Percentiles rank a stretch among this genome's conserved stretches.
Conservation (phyloP, 1,284 basidiomycete genomes). For the Erythrobasidium hasegawianum region DNA sequence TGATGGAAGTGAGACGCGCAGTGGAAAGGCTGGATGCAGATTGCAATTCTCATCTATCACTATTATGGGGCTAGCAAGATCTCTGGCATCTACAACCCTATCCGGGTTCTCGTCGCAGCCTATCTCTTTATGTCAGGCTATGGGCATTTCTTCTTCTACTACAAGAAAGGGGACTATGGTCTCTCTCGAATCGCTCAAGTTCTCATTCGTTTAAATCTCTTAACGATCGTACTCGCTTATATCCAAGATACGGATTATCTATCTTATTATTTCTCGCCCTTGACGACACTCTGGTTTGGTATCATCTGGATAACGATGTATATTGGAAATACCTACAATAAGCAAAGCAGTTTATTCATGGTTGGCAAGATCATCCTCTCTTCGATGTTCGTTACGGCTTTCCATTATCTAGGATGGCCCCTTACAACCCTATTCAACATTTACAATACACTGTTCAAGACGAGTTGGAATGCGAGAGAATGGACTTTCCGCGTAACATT, state of each 20-base stretch:
- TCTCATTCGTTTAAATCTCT: constrained; percentile 73
- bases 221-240: constrained; percentile 75
- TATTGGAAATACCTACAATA: constrained; percentile 69
- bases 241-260: constrained; percentile 86
- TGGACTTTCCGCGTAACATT: constrained; percentile 82
- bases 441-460: constrained; percentile 63
- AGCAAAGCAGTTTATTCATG: constrained; percentile 60
- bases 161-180: constrained; percentile 79
- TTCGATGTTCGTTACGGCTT: constrained; percentile 60
- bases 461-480: constrained; percentile 76
- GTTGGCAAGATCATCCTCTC: constrained; percentile 66
- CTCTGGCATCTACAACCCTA: constrained; percentile 82
- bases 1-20: too few species aligned
- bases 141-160: constrained; percentile 58
- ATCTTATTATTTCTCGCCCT: constrained; percentile 47
- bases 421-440: constrained; percentile 63
- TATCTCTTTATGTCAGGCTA: constrained; percentile 67
- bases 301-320: constrained; percentile 77
- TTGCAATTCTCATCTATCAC: constrained; percentile 82
- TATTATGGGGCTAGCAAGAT: constrained; percentile 83
- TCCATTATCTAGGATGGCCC: constrained; percentile 64
- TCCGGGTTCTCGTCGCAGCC: constrained; percentile 77
- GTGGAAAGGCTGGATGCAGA: constrained; percentile 88
- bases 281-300: constrained; percentile 65
- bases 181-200: constrained; percentile 67